Base-by-base conservation (phyloP, 345 rosid genomes). In the Ceriops tagal region DNA sequence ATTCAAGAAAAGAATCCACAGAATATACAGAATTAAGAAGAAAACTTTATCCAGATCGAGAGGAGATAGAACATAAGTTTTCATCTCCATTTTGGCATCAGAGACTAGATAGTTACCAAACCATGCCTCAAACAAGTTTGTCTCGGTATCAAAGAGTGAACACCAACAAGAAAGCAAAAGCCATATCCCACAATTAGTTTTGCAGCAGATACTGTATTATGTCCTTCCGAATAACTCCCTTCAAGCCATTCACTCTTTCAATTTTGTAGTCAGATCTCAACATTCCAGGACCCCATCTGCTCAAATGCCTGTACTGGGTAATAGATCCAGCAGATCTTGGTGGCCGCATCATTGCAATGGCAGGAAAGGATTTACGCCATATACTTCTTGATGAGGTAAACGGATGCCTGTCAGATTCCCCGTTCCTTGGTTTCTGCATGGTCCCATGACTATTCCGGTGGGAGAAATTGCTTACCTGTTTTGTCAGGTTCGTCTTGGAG, bases 201-300 rank as follows among this genome's bases (percentile, higher is more conserved):
- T 63, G 83, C 75, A 30, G 73, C 74, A 92, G 71, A 91, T 95
- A 93, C 78, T 81, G 86, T 85, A 84, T 73, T 71, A 87, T 88
- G 75, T 93, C 97, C 78, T 88, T 83, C 53, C 96, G 73, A 65
- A 89, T 60, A 20, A 86, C 84, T 64, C 85, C 84, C 6, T 80
- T 76, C 60, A 69, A 74, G 30, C 76, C 61, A 49, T 79, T 28
- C 39, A 65, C 82, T 55, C 79, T 49, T 22, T 32, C 28, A 22
- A 67, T 65, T 4, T 56, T 37, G 75, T 66, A 77, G 64, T 71
- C 75, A 30, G 72, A 73, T 47, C 46, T 72, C n/a, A 61, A 46
- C 59, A 72, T 67, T 61, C 74, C 77, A 43, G 79, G 72, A 46
- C 65, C 71, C 32, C 22, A 31, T 30, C 37, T 63, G 73, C 46